phyloP scores from a whole-genome alignment of 495 filamentous ascomycete species.

The Neurospora sp. region DNA sequence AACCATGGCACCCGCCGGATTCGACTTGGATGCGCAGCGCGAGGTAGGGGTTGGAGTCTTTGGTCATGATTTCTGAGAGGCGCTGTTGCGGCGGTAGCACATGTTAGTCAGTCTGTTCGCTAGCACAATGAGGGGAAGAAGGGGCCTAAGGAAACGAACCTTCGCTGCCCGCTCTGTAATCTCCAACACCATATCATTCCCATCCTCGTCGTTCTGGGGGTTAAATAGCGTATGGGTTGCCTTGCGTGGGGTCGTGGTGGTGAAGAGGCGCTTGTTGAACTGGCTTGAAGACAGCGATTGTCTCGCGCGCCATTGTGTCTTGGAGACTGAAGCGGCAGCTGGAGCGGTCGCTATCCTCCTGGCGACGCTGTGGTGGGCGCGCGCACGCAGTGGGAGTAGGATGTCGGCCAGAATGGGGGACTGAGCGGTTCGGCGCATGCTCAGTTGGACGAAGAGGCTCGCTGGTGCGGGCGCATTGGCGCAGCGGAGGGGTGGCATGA shows the following conservation, averaged over 20 bases:
- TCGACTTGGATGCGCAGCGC: constrained; percentile 85
- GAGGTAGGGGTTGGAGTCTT: constrained; percentile 70
- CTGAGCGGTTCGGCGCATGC: constrained; percentile 15
- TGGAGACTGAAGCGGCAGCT: not conserved
- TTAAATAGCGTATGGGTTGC: constrained; percentile 44
- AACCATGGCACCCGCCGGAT: constrained; percentile 90
- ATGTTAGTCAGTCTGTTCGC: not conserved
- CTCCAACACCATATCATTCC: constrained; percentile 67
- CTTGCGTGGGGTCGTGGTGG: constrained; percentile 15
- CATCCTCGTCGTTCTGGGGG: constrained; percentile 61
- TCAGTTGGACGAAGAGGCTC: constrained; percentile 29
- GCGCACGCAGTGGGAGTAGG: constrained; percentile 17
- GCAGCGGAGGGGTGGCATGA: constrained; percentile 27
- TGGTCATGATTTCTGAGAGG: constrained; percentile 57
- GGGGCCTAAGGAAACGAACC: constrained; percentile 37
- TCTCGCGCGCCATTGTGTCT: not conserved
- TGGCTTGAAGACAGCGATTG: constrained; percentile 4
- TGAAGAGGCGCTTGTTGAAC: constrained; percentile 15
- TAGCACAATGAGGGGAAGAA: not conserved
- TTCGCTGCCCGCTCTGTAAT: constrained; percentile 75
- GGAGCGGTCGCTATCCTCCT: not conserved
- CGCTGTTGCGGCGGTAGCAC: constrained; percentile 32
- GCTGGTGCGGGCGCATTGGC: constrained; percentile 27
- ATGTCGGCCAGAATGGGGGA: constrained; percentile 26
- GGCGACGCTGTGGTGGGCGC: not conserved